Base-by-base conservation (phyloP, 1,284 basidiomycete genomes). In the Cerrena zonata region DNA sequence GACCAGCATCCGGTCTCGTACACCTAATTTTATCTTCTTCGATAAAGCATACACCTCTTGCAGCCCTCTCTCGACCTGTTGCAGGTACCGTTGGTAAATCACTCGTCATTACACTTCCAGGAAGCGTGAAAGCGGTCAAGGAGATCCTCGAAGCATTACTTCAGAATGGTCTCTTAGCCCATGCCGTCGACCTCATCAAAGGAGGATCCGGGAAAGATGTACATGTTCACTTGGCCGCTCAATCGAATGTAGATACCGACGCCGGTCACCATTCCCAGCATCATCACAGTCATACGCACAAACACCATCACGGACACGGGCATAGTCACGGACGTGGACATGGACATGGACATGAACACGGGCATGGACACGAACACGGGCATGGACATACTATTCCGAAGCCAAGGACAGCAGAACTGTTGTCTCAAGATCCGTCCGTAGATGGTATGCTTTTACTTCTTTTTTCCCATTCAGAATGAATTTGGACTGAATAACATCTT, bases 81-180 rank as follows among this genome's bases (percentile, higher is more conserved):
- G 89, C 87, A 2, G 91, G 91, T 0, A 86, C 88, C 5, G 69
- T 82, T 51, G 69, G 69, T 24, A 76, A 78, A 30, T 84, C 84
- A 0, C 73, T 94, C 15, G 70, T 94, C 24, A 73, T 89, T 18
- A 89, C 88, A 0, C 79, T 94, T 7, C 92, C 92, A 0, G 91
- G 91, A 1, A 90, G 87, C 57, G 77, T 84, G 21, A 93, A 89
- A 59, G 91, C 89, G 1, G 91, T 92, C 23, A 81, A 75, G 53
- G 91, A 94, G 62, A 90, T 85, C 58, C 61, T 91, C 51, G 76
- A 79, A 3, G 77, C 79, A 1, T 69, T 94, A 26, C 67, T 92
- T 3, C 63, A 66, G 5, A 72, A 63, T 13, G 82, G 77, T 12
- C 71, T 89, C 18, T 65, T 85, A 13, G 65, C 71, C 2, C 90